Percentiles rank a stretch among this genome's conserved stretches.
These are phyloP conservation scores for Trichoderma citrinoviride DNA, from an alignment of 2,329 filamentous ascomycete species.

Conservation along the genomic window DNA sequence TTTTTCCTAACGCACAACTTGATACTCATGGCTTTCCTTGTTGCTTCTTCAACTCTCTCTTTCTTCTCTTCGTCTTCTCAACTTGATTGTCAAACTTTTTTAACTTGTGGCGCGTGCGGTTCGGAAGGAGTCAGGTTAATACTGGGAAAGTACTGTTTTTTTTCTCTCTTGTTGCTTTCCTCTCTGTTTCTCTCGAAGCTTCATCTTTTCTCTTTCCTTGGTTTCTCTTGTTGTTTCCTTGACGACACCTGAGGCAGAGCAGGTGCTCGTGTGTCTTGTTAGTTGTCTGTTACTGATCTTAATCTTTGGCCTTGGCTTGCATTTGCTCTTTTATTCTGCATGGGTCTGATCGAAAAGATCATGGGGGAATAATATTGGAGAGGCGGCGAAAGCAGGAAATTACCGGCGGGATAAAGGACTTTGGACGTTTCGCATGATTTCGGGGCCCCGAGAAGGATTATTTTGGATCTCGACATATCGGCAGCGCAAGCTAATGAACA, in stretches of 20 bases:
- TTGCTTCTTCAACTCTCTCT: neutral
- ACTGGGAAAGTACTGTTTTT: constrained; percentile 28
- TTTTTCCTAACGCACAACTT: constrained; percentile 33
- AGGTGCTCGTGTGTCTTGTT: constrained; percentile 32
- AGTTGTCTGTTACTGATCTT: constrained; percentile 22
- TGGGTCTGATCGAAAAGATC: constrained; percentile 27
- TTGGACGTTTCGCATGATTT: constrained; percentile 30
- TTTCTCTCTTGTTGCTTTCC: constrained; percentile 24
- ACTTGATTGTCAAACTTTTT: constrained; percentile 33
- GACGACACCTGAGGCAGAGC: constrained; percentile 39
- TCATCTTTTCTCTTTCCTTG: constrained; percentile 26
- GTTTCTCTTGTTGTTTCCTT: constrained; percentile 32
- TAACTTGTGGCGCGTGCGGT: constrained; percentile 15
- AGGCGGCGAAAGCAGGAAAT: constrained; percentile 26
- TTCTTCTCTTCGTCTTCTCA: constrained; percentile 12
- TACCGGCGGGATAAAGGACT: constrained; percentile 26
- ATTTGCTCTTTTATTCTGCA: constrained; percentile 23
- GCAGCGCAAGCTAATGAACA: constrained; percentile 46
- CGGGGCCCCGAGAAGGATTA: constrained; percentile 29
- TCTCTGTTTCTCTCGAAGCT: neutral
- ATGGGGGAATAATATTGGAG: constrained; percentile 30
- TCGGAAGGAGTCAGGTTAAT: constrained; percentile 32
- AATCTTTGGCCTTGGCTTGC: constrained; percentile 21
- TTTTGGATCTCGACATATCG: constrained; percentile 33
- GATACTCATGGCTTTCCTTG: constrained; percentile 13